These are phyloP conservation scores for Suillus paluster DNA, from an alignment of 768 basidiomycete species.

Conservation along the genomic window DNA sequence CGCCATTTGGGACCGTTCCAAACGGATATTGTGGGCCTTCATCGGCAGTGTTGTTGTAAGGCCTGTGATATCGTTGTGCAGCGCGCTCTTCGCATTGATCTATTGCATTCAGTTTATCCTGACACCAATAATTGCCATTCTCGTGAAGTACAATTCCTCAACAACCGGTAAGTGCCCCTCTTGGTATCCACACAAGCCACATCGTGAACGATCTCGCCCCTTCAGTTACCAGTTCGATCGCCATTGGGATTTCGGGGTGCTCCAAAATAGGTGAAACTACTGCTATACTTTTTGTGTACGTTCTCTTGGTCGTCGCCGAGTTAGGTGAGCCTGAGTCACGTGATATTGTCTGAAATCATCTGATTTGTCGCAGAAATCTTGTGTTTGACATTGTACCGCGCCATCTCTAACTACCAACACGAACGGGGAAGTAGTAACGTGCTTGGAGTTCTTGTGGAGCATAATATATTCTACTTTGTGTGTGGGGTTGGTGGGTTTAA, in stretches of 20 bases:
- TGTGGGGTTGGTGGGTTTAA: not conserved
- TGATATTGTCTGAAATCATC: not conserved
- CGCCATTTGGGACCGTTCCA: slow-evolving; percentile 7
- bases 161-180: not conserved
- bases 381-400: slow-evolving; percentile 1
- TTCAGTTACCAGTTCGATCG: not conserved
- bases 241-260: not conserved
- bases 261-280: not conserved
- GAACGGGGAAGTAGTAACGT: not conserved
- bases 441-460: not conserved
- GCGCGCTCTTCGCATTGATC: not conserved
- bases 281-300: not conserved
- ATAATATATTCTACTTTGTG: not conserved
- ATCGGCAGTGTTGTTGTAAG: not conserved
- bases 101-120: not conserved
- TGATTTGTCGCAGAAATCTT: not conserved
- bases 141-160: not conserved
- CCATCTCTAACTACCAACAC: not conserved
- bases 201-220: not conserved
- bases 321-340: not conserved
- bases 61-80: no score
- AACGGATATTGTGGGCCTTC: not conserved
- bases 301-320: not conserved
- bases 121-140: not conserved
- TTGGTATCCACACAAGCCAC: not conserved